Evolutionary conservation across 805 yeast species (phyloP).

Genomic region (Candida vaughaniae): DNA sequence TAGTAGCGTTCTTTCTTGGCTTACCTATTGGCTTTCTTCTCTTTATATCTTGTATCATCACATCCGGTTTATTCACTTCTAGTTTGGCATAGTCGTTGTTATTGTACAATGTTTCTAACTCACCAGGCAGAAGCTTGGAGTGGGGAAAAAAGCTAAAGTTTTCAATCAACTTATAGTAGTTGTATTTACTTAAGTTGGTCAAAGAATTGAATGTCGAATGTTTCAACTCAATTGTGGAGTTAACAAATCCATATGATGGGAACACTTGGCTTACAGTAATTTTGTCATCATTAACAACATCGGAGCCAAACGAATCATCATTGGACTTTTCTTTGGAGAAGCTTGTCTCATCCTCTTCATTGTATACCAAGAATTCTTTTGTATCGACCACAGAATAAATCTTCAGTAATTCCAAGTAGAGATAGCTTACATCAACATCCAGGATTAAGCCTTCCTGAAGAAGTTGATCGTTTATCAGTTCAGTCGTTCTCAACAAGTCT

Average conservation of each 20-base stretch:
- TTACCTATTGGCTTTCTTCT: constrained; percentile 29
- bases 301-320: neutral
- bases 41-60: constrained; percentile 9
- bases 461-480: constrained; percentile 24
- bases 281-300: constrained; percentile 21
- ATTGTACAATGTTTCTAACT: constrained; percentile 32
- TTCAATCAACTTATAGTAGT: constrained; percentile 29
- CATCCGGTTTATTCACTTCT: constrained; percentile 10
- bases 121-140: constrained; percentile 29
- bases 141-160: constrained; percentile 15
- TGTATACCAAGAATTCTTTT: constrained; percentile 16
- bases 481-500: constrained; percentile 18
- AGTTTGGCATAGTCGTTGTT: constrained; percentile 28
- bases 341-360: constrained; percentile 1
- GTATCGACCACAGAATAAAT: constrained; percentile 22
- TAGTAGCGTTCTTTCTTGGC: constrained; percentile 28
- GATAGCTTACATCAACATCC: constrained; percentile 19
- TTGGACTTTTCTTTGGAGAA: neutral
- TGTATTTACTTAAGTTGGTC: constrained; percentile 32
- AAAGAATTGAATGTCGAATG: constrained; percentile 38
- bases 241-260: constrained; percentile 38
- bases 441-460: constrained; percentile 18
- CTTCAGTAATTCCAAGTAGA: constrained; percentile 23
- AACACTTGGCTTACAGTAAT: constrained; percentile 39
- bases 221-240: constrained; percentile 25